A percentile compares a stretch with the other conserved stretches of the same genome.
Evolutionary conservation across 495 filamentous ascomycete species (phyloP).

Genomic region (Podospora conica): DNA sequence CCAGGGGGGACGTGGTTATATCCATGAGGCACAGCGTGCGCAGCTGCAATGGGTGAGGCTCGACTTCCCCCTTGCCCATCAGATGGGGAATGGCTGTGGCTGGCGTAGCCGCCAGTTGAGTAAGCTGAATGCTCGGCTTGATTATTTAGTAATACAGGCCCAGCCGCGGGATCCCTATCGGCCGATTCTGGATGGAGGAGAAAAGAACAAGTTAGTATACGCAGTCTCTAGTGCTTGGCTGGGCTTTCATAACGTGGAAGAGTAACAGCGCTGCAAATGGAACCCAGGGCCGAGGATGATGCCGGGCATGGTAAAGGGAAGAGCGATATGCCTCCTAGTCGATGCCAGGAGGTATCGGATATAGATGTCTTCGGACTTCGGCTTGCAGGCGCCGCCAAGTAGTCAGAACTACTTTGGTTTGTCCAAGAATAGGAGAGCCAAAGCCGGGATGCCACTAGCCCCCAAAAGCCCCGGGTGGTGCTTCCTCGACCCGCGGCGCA

Average conservation of each 20-base stretch:
- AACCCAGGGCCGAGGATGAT: not conserved
- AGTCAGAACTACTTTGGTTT: not conserved
- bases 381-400: not conserved
- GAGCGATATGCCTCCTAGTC: not conserved
- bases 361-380: not conserved
- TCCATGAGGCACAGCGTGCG: constrained; percentile 28
- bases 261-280: not conserved
- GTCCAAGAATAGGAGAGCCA: not conserved
- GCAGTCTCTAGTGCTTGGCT: not conserved
- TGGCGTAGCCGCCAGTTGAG: constrained; percentile 8
- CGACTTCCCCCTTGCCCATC: constrained; percentile 15
- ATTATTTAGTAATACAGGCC: constrained; percentile 15
- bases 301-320: not conserved
- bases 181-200: constrained; percentile 20
- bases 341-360: not conserved
- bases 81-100: constrained; percentile 18
- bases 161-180: constrained; percentile 18
- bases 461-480: not conserved
- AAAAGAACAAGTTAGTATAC: constrained; percentile 14
- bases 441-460: not conserved
- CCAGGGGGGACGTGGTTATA: constrained; percentile 23
- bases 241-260: not conserved
- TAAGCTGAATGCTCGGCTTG: constrained; percentile 19
- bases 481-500: not conserved
- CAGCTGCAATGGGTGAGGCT: constrained; percentile 15